A percentile compares a stretch with the other conserved stretches of the same genome.
Evolutionary conservation across 2,329 filamentous ascomycete species (phyloP).

Genomic region (Botryosphaeria dothidea): DNA sequence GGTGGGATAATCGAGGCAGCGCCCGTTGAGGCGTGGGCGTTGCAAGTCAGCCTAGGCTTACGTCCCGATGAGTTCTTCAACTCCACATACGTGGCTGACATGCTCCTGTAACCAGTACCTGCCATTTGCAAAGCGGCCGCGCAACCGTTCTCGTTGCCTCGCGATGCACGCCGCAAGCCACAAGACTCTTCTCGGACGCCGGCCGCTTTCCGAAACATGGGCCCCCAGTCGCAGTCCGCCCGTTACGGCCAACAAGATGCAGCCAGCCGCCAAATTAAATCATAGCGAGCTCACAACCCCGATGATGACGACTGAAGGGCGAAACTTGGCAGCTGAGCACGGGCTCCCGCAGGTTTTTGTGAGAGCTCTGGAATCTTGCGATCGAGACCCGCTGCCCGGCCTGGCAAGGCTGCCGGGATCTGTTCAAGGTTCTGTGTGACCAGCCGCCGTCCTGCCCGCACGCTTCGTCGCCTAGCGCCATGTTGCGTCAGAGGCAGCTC

Average conservation of each 20-base stretch:
- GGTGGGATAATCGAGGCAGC: neutral
- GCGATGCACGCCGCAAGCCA: conserved; percentile 4
- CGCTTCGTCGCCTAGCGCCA: neutral
- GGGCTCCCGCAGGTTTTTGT: conserved; percentile 17
- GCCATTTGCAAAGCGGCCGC: neutral
- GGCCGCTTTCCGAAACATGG: neutral
- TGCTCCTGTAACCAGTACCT: neutral
- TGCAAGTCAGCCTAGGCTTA: neutral
- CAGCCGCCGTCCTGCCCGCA: conserved; percentile 7
- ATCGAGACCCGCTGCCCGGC: neutral
- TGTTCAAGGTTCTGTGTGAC: neutral
- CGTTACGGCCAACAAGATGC: conserved; percentile 1
- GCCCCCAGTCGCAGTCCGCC: neutral
- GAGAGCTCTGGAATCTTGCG: neutral
- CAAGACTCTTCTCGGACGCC: neutral
- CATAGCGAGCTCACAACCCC: neutral
- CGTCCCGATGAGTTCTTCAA: neutral
- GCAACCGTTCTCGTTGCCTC: neutral
- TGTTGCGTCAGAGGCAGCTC: conserved; percentile 19
- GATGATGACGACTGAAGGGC: conserved; percentile 5
- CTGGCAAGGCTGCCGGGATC: conserved; percentile 6
- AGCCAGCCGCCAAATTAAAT: conserved; percentile 11
- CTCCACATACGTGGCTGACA: neutral
- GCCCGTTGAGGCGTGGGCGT: neutral
- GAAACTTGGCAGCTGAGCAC: conserved; percentile 18